Percentiles rank a stretch among this genome's conserved stretches.
These are phyloP conservation scores for Penicillium arizonense DNA, from an alignment of 495 filamentous ascomycete species.

Conservation along the genomic window DNA sequence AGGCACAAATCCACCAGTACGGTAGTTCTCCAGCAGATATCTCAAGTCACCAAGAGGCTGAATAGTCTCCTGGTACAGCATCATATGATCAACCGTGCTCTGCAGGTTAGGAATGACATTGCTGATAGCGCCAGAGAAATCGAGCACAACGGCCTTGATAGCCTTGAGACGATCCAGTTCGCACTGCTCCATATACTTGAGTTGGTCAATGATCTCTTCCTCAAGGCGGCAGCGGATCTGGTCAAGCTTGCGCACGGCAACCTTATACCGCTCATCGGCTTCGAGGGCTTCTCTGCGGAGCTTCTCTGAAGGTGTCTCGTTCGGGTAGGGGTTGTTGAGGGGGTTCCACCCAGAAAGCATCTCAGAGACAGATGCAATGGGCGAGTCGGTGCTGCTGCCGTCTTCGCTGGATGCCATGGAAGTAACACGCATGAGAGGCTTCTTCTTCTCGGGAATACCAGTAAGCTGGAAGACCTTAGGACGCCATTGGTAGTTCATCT, in stretches of 20 bases:
- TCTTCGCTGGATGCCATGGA: slow-evolving; percentile 60
- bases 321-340: slow-evolving; percentile 81
- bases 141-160: slow-evolving; percentile 94
- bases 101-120: slow-evolving; percentile 97
- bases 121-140: slow-evolving; percentile 96
- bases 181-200: slow-evolving; percentile 97
- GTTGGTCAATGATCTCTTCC: slow-evolving; percentile 86
- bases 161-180: slow-evolving; percentile 95
- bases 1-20: slow-evolving; percentile 88
- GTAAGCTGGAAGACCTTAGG: slow-evolving; percentile 85
- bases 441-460: slow-evolving; percentile 86
- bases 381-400: slow-evolving; percentile 62
- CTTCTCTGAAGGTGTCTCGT: slow-evolving; percentile 85
- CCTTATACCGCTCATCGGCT: slow-evolving; percentile 91
- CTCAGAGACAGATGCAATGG: slow-evolving; percentile 76
- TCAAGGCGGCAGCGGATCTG: slow-evolving; percentile 88
- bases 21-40: slow-evolving; percentile 96
- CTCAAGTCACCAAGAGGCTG: slow-evolving; percentile 88
- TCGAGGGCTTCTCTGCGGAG: slow-evolving; percentile 87
- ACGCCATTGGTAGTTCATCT: slow-evolving; percentile 96
- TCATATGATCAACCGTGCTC: slow-evolving; percentile 95
- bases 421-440: slow-evolving; percentile 64
- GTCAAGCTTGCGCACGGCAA: slow-evolving; percentile 78
- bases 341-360: slow-evolving; percentile 91
- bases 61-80: slow-evolving; percentile 97